phyloP scores from a whole-genome alignment of 1,139 yeast genomes.

The Lodderomyces parapsilosis region DNA sequence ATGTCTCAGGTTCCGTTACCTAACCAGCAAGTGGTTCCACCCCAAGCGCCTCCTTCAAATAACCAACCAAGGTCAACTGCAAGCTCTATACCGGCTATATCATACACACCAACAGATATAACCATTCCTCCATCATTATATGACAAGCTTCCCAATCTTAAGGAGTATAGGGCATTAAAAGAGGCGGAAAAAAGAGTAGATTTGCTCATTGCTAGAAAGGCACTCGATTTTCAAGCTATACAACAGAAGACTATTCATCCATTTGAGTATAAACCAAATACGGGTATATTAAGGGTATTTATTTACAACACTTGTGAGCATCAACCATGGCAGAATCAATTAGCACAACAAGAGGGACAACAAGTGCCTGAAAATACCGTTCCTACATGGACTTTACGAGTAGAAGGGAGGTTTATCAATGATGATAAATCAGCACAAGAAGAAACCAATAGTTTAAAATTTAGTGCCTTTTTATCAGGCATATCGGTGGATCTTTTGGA shows the following conservation, averaged over 20 bases:
- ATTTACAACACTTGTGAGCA: conserved; percentile 79
- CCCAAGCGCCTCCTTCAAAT: conserved; percentile 11
- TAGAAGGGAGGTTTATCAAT: conserved; percentile 76
- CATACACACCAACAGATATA: conserved; percentile 70
- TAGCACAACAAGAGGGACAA: conserved; percentile 23
- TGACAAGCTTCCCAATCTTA: conserved; percentile 70
- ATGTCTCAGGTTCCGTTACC: conserved; percentile 12
- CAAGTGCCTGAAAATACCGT: conserved; percentile 21
- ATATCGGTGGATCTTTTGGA: conserved; percentile 73
- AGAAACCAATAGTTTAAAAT: conserved; percentile 28
- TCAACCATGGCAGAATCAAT: conserved; percentile 85
- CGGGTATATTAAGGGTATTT: conserved; percentile 69
- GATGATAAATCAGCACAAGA: conserved; percentile 18
- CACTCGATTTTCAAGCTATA: conserved; percentile 81
- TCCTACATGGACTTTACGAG: conserved; percentile 79
- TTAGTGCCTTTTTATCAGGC: conserved; percentile 80
- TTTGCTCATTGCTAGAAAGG: conserved; percentile 75
- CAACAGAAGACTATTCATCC: conserved; percentile 49
- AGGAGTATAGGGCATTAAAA: conserved; percentile 63
- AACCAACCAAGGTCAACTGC: conserved; percentile 31
- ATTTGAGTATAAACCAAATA: conserved; percentile 42
- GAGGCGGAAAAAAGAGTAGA: conserved; percentile 83
- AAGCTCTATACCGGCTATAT: conserved; percentile 40
- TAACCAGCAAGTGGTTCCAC: conserved; percentile 10
- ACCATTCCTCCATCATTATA: conserved; percentile 62